Percentiles rank a stretch among this genome's conserved stretches.
phyloP scores from a whole-genome alignment of 1,284 basidiomycete genomes.

The Moesziomyces parantarcticus region DNA sequence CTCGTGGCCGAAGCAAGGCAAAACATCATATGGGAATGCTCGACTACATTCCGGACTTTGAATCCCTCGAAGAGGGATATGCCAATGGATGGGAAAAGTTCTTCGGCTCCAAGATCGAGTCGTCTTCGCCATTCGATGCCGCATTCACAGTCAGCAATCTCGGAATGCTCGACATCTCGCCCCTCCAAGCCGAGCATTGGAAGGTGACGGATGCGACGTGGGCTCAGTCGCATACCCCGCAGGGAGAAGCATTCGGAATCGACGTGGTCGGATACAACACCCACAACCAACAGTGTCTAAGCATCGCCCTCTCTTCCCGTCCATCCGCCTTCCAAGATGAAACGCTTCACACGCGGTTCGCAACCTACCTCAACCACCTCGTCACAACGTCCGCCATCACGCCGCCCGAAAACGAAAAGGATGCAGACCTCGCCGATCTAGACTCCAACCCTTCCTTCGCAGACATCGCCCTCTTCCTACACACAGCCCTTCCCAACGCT shows the following conservation, averaged over 20 bases:
- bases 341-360: neutral
- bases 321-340: conserved; percentile 7
- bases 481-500: neutral
- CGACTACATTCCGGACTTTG: conserved; percentile 33
- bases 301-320: conserved; percentile 7
- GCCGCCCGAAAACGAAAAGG: neutral
- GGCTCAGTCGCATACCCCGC: conserved; percentile 17
- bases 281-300: conserved; percentile 2
- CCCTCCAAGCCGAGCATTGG: neutral
- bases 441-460: neutral
- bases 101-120: conserved; percentile 3
- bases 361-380: conserved; percentile 1
- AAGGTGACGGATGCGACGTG: neutral
- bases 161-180: conserved; percentile 6
- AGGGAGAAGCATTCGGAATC: conserved; percentile 27
- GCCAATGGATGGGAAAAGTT: conserved; percentile 36
- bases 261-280: conserved; percentile 13
- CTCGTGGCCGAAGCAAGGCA: neutral
- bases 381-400: conserved; percentile 1
- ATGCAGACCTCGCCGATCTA: neutral
- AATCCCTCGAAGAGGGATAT: neutral
- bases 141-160: conserved; percentile 28
- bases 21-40: conserved; percentile 21
- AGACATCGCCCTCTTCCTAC: neutral
- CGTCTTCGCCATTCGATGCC: conserved; percentile 2